Conservation (phyloP, 768 basidiomycete species). For the Psilocybe tampanensis region DNA sequence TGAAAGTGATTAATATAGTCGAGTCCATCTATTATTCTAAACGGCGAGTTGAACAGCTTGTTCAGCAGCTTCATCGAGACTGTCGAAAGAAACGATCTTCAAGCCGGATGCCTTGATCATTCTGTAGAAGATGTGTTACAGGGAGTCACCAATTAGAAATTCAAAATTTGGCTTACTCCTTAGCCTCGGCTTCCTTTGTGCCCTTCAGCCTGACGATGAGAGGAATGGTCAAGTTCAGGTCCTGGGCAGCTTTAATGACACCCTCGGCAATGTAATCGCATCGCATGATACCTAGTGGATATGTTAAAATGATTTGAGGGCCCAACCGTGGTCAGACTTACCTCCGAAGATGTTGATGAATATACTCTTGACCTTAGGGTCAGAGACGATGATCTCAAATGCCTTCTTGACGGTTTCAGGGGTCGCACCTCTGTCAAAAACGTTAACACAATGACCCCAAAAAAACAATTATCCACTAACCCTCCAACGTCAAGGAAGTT, state of each 20-base stretch:
- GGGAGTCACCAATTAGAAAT: not conserved
- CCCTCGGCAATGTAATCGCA: slow-evolving; percentile 99
- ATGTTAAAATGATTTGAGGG: not conserved
- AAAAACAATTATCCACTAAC: slow-evolving; percentile 36
- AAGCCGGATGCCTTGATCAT: slow-evolving; percentile 93
- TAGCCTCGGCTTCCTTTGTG: slow-evolving; percentile 95
- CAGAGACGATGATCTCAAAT: slow-evolving; percentile 90
- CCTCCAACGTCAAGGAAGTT: slow-evolving; percentile 99
- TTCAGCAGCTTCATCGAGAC: slow-evolving; percentile 89
- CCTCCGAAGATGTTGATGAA: slow-evolving; percentile 99
- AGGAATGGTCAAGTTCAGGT: slow-evolving; percentile 82
- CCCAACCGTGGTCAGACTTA: slow-evolving; percentile 25
- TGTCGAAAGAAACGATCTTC: slow-evolving; percentile 92
- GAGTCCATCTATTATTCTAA: slow-evolving; percentile 29
- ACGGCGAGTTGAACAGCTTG: slow-evolving; percentile 73
- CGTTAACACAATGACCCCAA: slow-evolving; percentile 7
- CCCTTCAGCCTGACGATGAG: slow-evolving; percentile 95
- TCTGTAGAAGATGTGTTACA: slow-evolving; percentile 43
- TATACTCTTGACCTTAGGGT: slow-evolving; percentile 95
- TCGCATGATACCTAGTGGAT: slow-evolving; percentile 84
- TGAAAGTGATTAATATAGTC: slow-evolving; percentile 19
- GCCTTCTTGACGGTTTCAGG: slow-evolving; percentile 99
- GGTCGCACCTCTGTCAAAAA: slow-evolving; percentile 77
- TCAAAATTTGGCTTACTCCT: slow-evolving; percentile 68
- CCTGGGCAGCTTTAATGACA: slow-evolving; percentile 97